A percentile compares a stretch with the other conserved stretches of the same genome.
Conservation (phyloP, 2,329 filamentous ascomycete genomes). For the Annulohypoxylon truncatum region DNA sequence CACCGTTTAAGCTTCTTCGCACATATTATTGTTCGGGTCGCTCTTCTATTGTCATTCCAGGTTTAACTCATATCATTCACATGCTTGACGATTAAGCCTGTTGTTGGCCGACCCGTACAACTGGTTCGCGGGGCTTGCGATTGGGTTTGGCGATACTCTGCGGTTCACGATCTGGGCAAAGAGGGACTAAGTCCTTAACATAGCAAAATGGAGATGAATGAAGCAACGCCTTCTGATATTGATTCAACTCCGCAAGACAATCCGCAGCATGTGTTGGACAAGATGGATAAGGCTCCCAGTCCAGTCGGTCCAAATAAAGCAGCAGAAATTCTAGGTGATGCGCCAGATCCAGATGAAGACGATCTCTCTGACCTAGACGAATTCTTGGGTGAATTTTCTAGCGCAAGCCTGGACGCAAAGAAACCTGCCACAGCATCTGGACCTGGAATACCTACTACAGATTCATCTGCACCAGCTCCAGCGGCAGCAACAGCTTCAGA, state of each 20-base stretch:
- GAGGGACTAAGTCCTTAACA: not conserved
- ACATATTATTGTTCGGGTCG: not conserved
- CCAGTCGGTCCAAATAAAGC: too few relatives aligned
- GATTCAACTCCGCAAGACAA: constrained; percentile 32
- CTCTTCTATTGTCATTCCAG: not conserved
- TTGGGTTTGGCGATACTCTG: not conserved
- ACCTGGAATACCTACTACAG: constrained; percentile 42
- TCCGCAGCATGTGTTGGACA: constrained; percentile 30
- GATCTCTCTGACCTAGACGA: constrained; percentile 94
- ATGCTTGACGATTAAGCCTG: constrained; percentile 1
- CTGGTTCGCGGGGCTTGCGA: constrained; percentile 10
- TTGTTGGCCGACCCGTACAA: constrained; percentile 6
- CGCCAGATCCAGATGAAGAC: constrained; percentile 92
- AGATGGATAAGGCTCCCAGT: constrained; percentile 43
- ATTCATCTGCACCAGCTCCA: constrained; percentile 29
- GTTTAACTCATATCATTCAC: not conserved
- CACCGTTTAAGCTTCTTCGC: not conserved
- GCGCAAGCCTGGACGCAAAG: constrained; percentile 67
- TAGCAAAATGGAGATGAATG: constrained; percentile 40
- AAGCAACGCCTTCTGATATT: constrained; percentile 30
- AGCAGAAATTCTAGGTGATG: constrained; percentile 60
- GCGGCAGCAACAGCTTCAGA: constrained; percentile 24
- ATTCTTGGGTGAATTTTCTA: constrained; percentile 90
- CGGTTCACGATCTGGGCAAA: not conserved
- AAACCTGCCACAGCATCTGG: constrained; percentile 47